A percentile compares a stretch with the other conserved stretches of the same genome.
These are phyloP conservation scores for Paramecium sonneborni DNA, from an alignment of 73 alveolate genomes.

Conservation along the genomic window DNA sequence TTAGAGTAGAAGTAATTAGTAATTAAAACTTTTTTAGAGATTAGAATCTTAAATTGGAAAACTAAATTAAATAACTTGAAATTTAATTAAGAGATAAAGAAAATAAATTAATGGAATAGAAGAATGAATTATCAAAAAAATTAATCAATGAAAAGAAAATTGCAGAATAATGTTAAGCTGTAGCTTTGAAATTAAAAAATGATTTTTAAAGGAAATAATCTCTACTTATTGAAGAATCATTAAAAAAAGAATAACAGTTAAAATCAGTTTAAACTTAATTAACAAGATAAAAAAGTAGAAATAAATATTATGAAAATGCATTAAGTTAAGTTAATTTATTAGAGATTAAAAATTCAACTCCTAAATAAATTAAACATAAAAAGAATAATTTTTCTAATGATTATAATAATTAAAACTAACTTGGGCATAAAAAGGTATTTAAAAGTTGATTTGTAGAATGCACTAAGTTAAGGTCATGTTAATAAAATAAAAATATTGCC, in stretches of 20 bases:
- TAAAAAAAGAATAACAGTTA: conserved; percentile 19
- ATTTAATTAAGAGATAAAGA: not conserved
- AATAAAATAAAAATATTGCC: conserved; percentile 47
- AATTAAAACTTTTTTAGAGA: not conserved
- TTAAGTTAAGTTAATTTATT: not conserved
- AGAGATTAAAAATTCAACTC: conserved; percentile 35
- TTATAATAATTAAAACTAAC: not conserved
- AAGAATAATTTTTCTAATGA: conserved; percentile 43
- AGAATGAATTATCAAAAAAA: not conserved
- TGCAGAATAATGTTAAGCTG: not conserved
- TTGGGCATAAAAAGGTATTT: conserved; percentile 1
- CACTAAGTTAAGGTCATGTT: conserved; percentile 43
- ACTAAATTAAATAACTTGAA: not conserved
- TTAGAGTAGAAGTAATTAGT: conserved; percentile 1
- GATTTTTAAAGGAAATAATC: conserved; percentile 41
- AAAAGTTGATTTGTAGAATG: not conserved
- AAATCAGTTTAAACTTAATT: conserved; percentile 1
- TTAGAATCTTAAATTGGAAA: not conserved
- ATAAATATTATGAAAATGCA: conserved; percentile 44
- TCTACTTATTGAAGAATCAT: not conserved
- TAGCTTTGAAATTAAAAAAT: conserved; percentile 2
- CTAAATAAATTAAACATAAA: conserved; percentile 13
- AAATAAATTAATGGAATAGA: conserved; percentile 1
- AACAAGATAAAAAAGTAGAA: conserved; percentile 35
- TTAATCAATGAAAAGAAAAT: not conserved